These are phyloP conservation scores for Penicillium thymicola DNA, from an alignment of 2,329 filamentous ascomycete species.

Conservation along the genomic window DNA sequence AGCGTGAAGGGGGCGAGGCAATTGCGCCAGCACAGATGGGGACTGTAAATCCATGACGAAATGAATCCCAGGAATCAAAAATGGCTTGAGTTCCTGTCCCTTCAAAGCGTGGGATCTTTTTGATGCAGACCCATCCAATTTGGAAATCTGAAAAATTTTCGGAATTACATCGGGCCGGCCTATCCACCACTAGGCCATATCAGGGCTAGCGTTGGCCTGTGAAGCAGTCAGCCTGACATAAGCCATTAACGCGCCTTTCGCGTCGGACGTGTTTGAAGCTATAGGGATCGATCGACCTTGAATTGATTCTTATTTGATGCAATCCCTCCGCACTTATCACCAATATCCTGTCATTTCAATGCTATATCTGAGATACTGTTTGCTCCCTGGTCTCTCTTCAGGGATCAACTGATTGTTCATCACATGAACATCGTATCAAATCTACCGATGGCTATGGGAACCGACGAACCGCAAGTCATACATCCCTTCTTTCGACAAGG, in stretches of 20 bases:
- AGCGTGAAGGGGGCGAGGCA: slow-evolving; percentile 44
- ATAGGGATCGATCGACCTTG: slow-evolving; percentile 2
- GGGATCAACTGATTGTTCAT: slow-evolving; percentile 25
- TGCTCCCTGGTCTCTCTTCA: slow-evolving; percentile 1
- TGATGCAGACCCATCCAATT: slow-evolving; percentile 17
- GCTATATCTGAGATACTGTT: background rate
- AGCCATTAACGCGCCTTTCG: slow-evolving; percentile 22
- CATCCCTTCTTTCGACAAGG: slow-evolving; percentile 44
- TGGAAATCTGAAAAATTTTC: slow-evolving; percentile 39
- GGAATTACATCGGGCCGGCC: slow-evolving; percentile 30
- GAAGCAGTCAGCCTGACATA: slow-evolving; percentile 18
- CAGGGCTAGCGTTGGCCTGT: slow-evolving; percentile 7
- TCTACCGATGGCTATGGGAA: slow-evolving; percentile 38
- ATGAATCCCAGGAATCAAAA: slow-evolving; percentile 5
- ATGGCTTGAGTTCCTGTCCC: slow-evolving; percentile 7
- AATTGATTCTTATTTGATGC: background rate
- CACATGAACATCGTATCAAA: slow-evolving; percentile 26
- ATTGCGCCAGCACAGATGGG: slow-evolving; percentile 45
- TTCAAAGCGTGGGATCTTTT: slow-evolving; percentile 20
- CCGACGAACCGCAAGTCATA: slow-evolving; percentile 37
- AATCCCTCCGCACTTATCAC: background rate
- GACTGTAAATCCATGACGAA: slow-evolving; percentile 43
- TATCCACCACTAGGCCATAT: slow-evolving; percentile 11
- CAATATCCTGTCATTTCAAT: slow-evolving; percentile 1
- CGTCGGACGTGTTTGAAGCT: slow-evolving; percentile 19